Percentiles rank a stretch among this genome's conserved stretches.
Conservation (phyloP, 2,329 filamentous ascomycete genomes). For the Calonectria pseudoreteaudii region DNA sequence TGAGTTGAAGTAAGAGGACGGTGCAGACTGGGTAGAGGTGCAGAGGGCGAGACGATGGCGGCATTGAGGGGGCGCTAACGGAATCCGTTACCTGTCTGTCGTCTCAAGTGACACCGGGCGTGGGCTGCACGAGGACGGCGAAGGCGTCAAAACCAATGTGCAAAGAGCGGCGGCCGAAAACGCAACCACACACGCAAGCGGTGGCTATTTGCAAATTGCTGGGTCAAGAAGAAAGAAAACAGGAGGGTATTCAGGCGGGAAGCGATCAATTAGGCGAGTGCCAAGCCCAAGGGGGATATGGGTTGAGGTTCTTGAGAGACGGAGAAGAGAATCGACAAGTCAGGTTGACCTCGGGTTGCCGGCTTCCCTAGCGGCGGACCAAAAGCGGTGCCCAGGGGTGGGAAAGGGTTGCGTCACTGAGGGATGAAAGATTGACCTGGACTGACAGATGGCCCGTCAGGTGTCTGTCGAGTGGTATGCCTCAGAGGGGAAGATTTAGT, state of each 20-base stretch:
- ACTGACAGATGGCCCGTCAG: not conserved
- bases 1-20: conserved; percentile 35
- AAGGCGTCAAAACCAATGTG: conserved; percentile 19
- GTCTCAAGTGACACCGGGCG: conserved; percentile 28
- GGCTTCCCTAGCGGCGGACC: not conserved
- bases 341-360: not conserved
- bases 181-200: conserved; percentile 11
- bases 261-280: not conserved
- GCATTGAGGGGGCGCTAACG: conserved; percentile 44
- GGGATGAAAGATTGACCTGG: conserved; percentile 1
- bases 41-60: conserved; percentile 41
- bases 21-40: conserved; percentile 40
- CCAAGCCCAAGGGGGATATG: not conserved
- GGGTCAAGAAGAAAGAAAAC: not conserved
- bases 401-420: conserved; percentile 4
- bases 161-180: conserved; percentile 10
- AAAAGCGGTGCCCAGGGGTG: conserved; percentile 2
- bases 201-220: not conserved
- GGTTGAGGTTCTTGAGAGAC: not conserved
- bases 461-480: not conserved
- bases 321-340: not conserved
- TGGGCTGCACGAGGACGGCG: conserved; percentile 24
- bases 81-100: conserved; percentile 39
- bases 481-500: not conserved
- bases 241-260: not conserved